These are phyloP conservation scores for Cephalotrichum gorgonifer DNA, from an alignment of 2,329 filamentous ascomycete species.

Conservation along the genomic window DNA sequence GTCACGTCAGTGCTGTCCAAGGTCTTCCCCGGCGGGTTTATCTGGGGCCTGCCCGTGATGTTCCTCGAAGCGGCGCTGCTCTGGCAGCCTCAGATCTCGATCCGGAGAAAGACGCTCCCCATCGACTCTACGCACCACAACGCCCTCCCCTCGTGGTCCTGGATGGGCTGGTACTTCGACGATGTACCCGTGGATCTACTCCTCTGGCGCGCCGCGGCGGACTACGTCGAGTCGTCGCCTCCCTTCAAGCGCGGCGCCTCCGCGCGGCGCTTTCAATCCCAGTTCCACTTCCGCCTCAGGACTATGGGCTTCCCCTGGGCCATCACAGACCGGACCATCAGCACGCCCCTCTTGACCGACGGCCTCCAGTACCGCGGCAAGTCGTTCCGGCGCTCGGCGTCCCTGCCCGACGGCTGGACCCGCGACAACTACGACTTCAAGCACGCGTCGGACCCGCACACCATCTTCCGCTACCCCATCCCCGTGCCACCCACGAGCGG, in stretches of 20 bases:
- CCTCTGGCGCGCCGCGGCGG: constrained; percentile 30
- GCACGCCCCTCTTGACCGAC: constrained; percentile 22
- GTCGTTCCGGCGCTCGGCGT: constrained; percentile 19
- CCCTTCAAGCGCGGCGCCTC: constrained; percentile 18
- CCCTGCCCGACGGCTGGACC: constrained; percentile 28
- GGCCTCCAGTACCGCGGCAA: constrained; percentile 29
- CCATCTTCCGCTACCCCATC: constrained; percentile 30
- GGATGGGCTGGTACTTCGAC: constrained; percentile 38
- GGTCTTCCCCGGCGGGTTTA: constrained; percentile 29
- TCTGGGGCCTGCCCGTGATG: constrained; percentile 35
- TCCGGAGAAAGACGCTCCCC: constrained; percentile 18
- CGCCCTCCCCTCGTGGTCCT: constrained; percentile 32
- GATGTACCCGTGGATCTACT: constrained; percentile 28
- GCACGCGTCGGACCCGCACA: constrained; percentile 27
- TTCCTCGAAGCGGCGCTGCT: constrained; percentile 33
- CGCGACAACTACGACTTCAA: constrained; percentile 23
- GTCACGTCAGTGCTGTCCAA: constrained; percentile 30
- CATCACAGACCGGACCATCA: constrained; percentile 26
- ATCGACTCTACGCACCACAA: constrained; percentile 1
- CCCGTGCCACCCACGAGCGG: constrained; percentile 16
- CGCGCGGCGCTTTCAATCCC: constrained; percentile 22
- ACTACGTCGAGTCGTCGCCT: constrained; percentile 29
- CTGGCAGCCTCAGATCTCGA: constrained; percentile 32
- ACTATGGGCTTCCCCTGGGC: constrained; percentile 24
- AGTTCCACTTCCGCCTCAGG: constrained; percentile 26